phyloP scores from a whole-genome alignment of 2,329 filamentous ascomycete genomes.

The Xylariomycetidae sp. region DNA sequence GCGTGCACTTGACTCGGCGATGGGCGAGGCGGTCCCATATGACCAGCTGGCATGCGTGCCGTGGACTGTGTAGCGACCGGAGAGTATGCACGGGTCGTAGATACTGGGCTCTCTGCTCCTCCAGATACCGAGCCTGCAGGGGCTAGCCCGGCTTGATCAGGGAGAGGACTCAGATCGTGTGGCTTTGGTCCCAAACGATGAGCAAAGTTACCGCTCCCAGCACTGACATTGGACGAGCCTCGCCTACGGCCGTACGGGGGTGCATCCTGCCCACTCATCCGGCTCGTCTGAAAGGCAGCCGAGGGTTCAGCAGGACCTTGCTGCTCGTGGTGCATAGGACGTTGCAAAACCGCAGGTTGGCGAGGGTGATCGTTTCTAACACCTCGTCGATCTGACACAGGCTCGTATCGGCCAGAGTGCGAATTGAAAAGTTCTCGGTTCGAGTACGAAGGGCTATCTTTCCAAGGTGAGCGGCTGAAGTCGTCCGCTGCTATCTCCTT shows the following conservation, averaged over 20 bases:
- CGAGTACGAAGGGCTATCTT: slow-evolving; percentile 57
- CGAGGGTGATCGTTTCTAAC: slow-evolving; percentile 65
- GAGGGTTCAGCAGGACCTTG: slow-evolving; percentile 73
- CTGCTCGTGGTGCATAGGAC: slow-evolving; percentile 57
- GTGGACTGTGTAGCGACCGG: slow-evolving; percentile 22
- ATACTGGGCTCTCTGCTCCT: slow-evolving; percentile 42
- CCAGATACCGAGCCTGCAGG: slow-evolving; percentile 45
- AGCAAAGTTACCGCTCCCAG: slow-evolving; percentile 66
- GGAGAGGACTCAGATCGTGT: slow-evolving; percentile 37
- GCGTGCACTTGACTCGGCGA: slow-evolving; percentile 39
- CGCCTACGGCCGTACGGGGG: slow-evolving; percentile 71
- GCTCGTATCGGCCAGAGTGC: slow-evolving; percentile 90
- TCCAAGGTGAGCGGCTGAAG: slow-evolving; percentile 78
- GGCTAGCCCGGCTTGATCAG: slow-evolving; percentile 28
- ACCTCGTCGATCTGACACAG: slow-evolving; percentile 71
- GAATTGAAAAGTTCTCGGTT: slow-evolving; percentile 86
- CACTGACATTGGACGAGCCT: slow-evolving; percentile 87
- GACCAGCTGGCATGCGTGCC: slow-evolving; percentile 25
- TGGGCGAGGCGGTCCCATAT: slow-evolving; percentile 34
- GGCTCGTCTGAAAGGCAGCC: slow-evolving; percentile 75
- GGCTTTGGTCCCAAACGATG: slow-evolving; percentile 45
- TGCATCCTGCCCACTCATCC: slow-evolving; percentile 58
- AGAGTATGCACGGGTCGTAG: slow-evolving; percentile 38
- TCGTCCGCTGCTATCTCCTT: slow-evolving; percentile 93
- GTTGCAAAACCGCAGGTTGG: slow-evolving; percentile 73